Conservation (phyloP, 352 stramenopile genomes). For the Blastocystis sp. region DNA sequence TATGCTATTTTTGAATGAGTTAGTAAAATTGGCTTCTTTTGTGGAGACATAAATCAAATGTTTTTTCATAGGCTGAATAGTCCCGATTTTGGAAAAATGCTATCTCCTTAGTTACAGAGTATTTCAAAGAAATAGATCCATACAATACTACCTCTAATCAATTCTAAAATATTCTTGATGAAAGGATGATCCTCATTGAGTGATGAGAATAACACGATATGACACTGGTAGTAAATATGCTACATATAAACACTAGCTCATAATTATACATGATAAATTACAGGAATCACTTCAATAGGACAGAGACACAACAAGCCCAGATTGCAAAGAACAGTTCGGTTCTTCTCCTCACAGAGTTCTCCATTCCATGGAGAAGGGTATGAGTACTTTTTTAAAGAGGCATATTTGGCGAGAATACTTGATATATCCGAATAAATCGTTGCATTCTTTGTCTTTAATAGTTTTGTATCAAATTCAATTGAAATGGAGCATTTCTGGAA, state of each 20-base stretch:
- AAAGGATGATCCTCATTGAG: slow-evolving; percentile 3
- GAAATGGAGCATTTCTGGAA: background rate
- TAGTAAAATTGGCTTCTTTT: too few species aligned
- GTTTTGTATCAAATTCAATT: slow-evolving; percentile 10
- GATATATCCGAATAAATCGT: background rate
- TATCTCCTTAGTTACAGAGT: background rate
- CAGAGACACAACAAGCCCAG: slow-evolving; percentile 41
- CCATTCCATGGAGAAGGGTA: slow-evolving; percentile 48
- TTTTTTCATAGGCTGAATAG: too few species aligned
- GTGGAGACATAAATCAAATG: too few species aligned
- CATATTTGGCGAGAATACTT: slow-evolving; percentile 2
- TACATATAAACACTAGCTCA: background rate
- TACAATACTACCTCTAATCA: background rate
- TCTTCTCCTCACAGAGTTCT: slow-evolving; percentile 10
- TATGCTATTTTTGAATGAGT: too few species aligned
- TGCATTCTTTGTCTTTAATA: background rate
- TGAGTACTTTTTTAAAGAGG: background rate
- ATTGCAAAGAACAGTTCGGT: slow-evolving; percentile 35
- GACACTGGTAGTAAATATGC: slow-evolving; percentile 56
- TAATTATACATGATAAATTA: background rate
- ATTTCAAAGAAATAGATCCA: background rate
- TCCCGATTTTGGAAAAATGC: background rate
- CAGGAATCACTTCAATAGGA: slow-evolving; percentile 51
- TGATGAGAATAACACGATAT: slow-evolving; percentile 27
- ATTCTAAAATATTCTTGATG: slow-evolving; percentile 21